Base-by-base conservation (phyloP, 176 grass and related monocot genomes). In the Aegilops sharonensis region DNA sequence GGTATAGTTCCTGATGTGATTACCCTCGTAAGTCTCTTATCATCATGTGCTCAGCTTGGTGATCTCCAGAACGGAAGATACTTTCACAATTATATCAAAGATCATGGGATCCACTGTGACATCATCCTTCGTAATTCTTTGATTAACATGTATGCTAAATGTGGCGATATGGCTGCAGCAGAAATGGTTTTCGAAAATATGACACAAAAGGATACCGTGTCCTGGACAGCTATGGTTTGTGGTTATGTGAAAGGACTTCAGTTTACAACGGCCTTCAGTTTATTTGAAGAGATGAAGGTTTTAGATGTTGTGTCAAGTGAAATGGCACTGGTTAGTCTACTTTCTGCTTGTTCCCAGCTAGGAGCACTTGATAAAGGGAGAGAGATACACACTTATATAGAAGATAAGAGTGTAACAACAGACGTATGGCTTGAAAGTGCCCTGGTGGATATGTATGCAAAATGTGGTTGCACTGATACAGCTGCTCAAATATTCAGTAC, bases 111-210 rank as follows among this genome's bases (percentile, higher is more conserved):
- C 47, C 50, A 1, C n/a, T 87, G 62, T 43, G 93, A 89, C 78
- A 74, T 70, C 68, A 81, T 95, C 79, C 77, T 98, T 70, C 39
- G 50, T 17, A 98, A 98, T 89, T 87, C 91, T 47, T 84, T 98
- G 39, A 86, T 98, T 39, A 93, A 92, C 86, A 98, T 91, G 93
- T 98, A 95, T 76, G 87, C 95, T 20, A 98, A 95, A 89, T 95
- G 95, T 65, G 86, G 90, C 5, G 86, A 98, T 76, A 85, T 98
- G 73, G 31, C 36, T 37, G 86, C 59, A 83, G 93, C 91, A 54
- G 81, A 92, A 61, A 29, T 77, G 20, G 70, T 92, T 84, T 98
- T 98, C 59, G 13, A 31, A 50, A 30, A 63, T 63, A 87, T 98
- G 93, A 66, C 75, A 57, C 25, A 79, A 29, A 93, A 48, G 83